A percentile compares a stretch with the other conserved stretches of the same genome.
These are phyloP conservation scores for Melampsora medusae DNA, from an alignment of 1,284 basidiomycete genomes.

Conservation along the genomic window DNA sequence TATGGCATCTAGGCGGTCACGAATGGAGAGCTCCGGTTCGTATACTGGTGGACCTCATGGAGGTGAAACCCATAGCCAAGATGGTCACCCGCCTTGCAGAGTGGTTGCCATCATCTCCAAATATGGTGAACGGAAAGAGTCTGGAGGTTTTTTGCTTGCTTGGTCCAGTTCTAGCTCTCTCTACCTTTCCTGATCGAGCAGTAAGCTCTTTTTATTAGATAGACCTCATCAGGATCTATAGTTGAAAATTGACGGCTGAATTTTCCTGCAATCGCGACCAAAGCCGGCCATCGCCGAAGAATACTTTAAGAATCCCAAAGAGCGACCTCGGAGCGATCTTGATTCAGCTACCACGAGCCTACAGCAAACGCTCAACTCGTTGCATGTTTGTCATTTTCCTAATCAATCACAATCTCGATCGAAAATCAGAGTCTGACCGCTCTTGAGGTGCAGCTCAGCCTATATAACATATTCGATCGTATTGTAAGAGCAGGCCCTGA, in stretches of 20 bases:
- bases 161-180: slow-evolving; percentile 76
- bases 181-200: slow-evolving; percentile 67
- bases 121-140: slow-evolving; percentile 46
- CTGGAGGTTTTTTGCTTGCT: slow-evolving; percentile 67
- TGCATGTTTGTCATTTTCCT: slow-evolving; percentile 64
- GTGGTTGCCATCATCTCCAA: slow-evolving; percentile 54
- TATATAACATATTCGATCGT: slow-evolving; percentile 85
- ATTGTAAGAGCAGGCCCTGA: slow-evolving; percentile 78
- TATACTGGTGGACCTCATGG: slow-evolving; percentile 34
- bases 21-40: slow-evolving; percentile 37
- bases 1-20: slow-evolving; percentile 42
- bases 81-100: slow-evolving; percentile 45
- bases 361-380: slow-evolving; percentile 71
- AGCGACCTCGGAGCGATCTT: slow-evolving; percentile 70
- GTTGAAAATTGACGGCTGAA: neutral
- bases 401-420: neutral
- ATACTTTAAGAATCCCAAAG: slow-evolving; percentile 81
- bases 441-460: slow-evolving; percentile 61
- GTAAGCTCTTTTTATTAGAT: slow-evolving; percentile 14
- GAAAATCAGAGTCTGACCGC: neutral
- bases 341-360: slow-evolving; percentile 79
- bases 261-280: neutral
- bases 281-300: slow-evolving; percentile 73
- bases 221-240: slow-evolving; percentile 34
- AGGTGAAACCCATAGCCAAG: slow-evolving; percentile 30